Evolutionary conservation across 2,329 filamentous ascomycete genomes (phyloP), one percentile per base, ranked within the genome.

Genomic region (Neurospora sp.): DNA sequence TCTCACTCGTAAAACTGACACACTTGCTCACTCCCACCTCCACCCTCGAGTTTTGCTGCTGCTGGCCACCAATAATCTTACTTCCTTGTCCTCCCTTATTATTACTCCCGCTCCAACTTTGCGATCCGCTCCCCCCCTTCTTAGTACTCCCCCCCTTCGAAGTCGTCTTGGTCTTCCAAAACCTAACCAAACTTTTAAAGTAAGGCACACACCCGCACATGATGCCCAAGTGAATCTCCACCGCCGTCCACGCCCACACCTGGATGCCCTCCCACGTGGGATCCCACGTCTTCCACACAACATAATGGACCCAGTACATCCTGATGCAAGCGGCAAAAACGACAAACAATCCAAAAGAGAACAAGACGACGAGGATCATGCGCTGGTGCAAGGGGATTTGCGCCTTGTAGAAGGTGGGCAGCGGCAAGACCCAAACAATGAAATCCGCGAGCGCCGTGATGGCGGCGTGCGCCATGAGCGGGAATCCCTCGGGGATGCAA

Each of bases 191-290:
- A 6, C 75, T 70, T 69, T 75, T 76, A 15, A 82, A 75, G 23
- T 78, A 78, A 0, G 80, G 80, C 1, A 80, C 76, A 57, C 79
- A 82, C 17, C 80, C 80, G 66, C 80, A 82, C 37, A 81, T 80
- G 36, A 82, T 77, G n/a, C 79, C 80, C 23, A 82, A 71, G 66
- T 82, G 81, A 1, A 79, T 80, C 70, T 82, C 81, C 28, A 82
- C 77, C 2, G 81, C 79, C 1, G 80, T 81, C 80, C 81, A 82
- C 38, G 81, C 79, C 81, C 81, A 82, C 19, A 82, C 74, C 15
- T 80, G 73, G 66, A 80, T 80, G 0, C 80, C 79, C 8, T 81
- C 73, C 80, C 81, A 82, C 2, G 80, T 82, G 0, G 82, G 77
- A 71, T 82, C 81, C 73, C 80, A 82, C 1, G 79, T 80, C 40